Evolutionary conservation across 2,329 filamentous ascomycete species (phyloP).

Genomic region (Cladophialophora psammophila): DNA sequence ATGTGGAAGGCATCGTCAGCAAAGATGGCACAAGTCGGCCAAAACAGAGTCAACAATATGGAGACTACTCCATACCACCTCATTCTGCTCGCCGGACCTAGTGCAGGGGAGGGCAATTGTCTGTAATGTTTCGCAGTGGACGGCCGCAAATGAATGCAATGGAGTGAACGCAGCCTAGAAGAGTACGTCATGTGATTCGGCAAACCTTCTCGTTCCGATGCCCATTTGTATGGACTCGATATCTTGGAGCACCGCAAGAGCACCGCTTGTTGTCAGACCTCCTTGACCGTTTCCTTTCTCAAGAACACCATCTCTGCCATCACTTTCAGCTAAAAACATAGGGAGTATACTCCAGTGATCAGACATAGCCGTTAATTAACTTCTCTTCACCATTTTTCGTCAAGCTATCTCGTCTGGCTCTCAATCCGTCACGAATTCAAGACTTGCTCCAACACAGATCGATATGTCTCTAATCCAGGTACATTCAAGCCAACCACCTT

Average conservation of each 20-base stretch:
- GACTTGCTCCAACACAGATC: slow-evolving; percentile 10
- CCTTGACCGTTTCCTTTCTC: neutral
- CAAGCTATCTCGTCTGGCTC: too few species aligned
- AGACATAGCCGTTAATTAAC: neutral
- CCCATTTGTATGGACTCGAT: too few species aligned
- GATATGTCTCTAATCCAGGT: slow-evolving; percentile 15
- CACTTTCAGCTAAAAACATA: too few species aligned
- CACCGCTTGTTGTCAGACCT: too few species aligned
- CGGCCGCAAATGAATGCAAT: neutral
- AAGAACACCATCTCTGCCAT: neutral
- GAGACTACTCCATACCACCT: slow-evolving; percentile 33
- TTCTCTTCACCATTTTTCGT: neutral
- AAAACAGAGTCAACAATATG: slow-evolving; percentile 22
- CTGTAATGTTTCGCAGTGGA: neutral
- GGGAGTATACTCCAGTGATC: too few species aligned
- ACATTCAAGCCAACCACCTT: slow-evolving; percentile 38
- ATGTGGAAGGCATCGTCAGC: slow-evolving; percentile 88
- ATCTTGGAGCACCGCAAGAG: too few species aligned
- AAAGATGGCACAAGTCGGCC: slow-evolving; percentile 66
- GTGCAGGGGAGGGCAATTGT: slow-evolving; percentile 7
- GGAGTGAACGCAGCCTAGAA: neutral
- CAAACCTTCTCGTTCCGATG: neutral
- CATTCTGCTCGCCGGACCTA: slow-evolving; percentile 32
- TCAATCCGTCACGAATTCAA: neutral
- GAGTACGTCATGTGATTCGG: slow-evolving; percentile 6